A percentile compares a stretch with the other conserved stretches of the same genome.
Conservation (phyloP, 2,329 filamentous ascomycete species). For the Phoma sp. region DNA sequence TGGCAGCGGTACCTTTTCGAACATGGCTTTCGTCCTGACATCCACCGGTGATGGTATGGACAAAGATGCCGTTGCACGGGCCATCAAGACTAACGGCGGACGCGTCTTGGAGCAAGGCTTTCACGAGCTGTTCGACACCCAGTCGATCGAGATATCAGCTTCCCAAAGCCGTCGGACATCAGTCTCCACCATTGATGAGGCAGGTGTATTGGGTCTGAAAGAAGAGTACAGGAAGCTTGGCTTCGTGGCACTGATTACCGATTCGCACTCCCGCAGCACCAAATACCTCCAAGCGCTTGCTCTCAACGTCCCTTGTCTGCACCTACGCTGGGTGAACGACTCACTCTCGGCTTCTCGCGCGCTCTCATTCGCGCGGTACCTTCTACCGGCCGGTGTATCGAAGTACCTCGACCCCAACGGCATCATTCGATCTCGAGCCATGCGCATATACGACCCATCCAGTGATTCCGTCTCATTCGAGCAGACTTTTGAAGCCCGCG, state of each 20-base stretch:
- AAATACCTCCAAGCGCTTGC: conserved; percentile 97
- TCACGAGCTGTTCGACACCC: conserved; percentile 74
- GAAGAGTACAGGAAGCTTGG: conserved; percentile 62
- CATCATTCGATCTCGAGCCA: conserved; percentile 75
- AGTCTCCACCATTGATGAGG: conserved; percentile 19
- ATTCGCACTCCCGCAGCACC: conserved; percentile 81
- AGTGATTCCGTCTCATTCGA: conserved; percentile 50
- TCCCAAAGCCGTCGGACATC: conserved; percentile 23
- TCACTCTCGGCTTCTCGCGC: conserved; percentile 68
- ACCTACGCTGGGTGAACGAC: conserved; percentile 78
- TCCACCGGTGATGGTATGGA: conserved; percentile 63
- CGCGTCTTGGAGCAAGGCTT: conserved; percentile 76
- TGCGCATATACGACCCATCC: conserved; percentile 66
- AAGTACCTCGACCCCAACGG: conserved; percentile 69
- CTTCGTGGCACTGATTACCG: conserved; percentile 85
- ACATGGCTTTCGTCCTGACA: conserved; percentile 89
- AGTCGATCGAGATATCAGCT: conserved; percentile 25
- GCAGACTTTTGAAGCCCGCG: conserved; percentile 50
- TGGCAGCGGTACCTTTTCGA: conserved; percentile 66
- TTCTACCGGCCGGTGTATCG: conserved; percentile 85
- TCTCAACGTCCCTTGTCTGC: conserved; percentile 84
- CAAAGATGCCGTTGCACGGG: conserved; percentile 63
- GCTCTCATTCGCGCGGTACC: conserved; percentile 79
- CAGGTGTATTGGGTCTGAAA: conserved; percentile 60
- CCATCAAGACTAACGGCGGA: conserved; percentile 76